Conservation (phyloP, 208 protist genomes). For the Crithidia mellificae region DNA sequence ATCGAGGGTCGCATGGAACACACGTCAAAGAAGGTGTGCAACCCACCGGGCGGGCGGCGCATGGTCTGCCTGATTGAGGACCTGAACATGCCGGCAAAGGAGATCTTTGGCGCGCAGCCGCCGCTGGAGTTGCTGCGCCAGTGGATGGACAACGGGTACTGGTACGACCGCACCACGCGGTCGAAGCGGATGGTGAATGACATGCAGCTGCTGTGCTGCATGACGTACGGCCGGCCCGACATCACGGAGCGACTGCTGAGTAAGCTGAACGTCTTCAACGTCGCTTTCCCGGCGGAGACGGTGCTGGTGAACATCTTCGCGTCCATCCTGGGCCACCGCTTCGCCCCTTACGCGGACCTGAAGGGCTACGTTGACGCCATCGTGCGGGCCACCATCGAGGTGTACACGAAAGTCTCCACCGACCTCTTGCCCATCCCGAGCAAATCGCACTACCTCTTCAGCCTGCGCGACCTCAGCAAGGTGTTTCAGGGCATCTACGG, state of each 20-base stretch:
- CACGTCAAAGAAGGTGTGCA: conserved; percentile 96
- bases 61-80: conserved; percentile 98
- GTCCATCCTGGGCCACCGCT: conserved; percentile 92
- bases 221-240: conserved; percentile 96
- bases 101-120: conserved; percentile 97
- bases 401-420: conserved; percentile 92
- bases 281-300: conserved; percentile 94
- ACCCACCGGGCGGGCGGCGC: conserved; percentile 91
- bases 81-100: conserved; percentile 98
- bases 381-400: conserved; percentile 94
- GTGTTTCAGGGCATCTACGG: conserved; percentile 97
- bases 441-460: conserved; percentile 99
- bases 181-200: conserved; percentile 93
- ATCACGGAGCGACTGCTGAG: conserved; percentile 95
- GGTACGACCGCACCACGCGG: conserved; percentile 97
- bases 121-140: conserved; percentile 97
- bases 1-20: conserved; percentile 97
- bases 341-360: conserved; percentile 93
- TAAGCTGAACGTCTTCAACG: conserved; percentile 96
- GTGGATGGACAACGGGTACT: conserved; percentile 97
- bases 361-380: conserved; percentile 90
- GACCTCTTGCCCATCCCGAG: conserved; percentile 96
- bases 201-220: conserved; percentile 96
- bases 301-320: conserved; percentile 96
- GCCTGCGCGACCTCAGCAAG: conserved; percentile 97